Base-by-base conservation (phyloP, 2,329 filamentous ascomycete genomes). In the Pseudogymnoascus sp. region DNA sequence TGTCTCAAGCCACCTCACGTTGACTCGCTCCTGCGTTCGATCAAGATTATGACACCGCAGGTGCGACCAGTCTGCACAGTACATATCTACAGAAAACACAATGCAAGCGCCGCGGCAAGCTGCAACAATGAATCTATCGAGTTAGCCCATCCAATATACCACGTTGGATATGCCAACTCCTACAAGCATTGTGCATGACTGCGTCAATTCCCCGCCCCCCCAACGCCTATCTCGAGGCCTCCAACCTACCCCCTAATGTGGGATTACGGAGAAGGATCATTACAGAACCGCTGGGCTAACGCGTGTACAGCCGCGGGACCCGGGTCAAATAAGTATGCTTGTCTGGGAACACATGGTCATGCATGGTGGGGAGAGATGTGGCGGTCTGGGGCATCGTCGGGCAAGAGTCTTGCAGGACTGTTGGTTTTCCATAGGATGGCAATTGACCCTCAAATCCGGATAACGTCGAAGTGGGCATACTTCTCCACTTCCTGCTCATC, bases 131-230 rank as follows among this genome's bases (percentile, higher is more conserved):
- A 6, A 33, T 55, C 4, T 33, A 55, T 55, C 3, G 28, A 55
- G 49, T 55, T 55, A 55, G 25, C n/a, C 25, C 49, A 14, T 55
- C 49, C 49, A 33, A 55, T 55, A 55, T 55, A 55, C 49, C 49
- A 55, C 49, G 49, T 55, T 55, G 49, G 49, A 55, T 55, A 55
- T 55, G 49, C 49, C 49, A 55, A 55, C 28, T 55, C 25, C 28
- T 31, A 33, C 49, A 55, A 21, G 49, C 49, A 55, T 55, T 16
- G 49, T 55, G 49, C 49, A 55, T 55, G 49, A 55, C 49, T 55
- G 49, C 28, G 49, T 33, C 49, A 55, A 55, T 23, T 28, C n/a
- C 25, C 49, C 45, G 8, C 14, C 23, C 28, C 25, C 5, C 9
- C 49, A 16, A 55, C n/a, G 23, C n/a, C 14, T 28, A 33, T 12